phyloP scores from a whole-genome alignment of 345 rosid genomes.

The Salix caprea region DNA sequence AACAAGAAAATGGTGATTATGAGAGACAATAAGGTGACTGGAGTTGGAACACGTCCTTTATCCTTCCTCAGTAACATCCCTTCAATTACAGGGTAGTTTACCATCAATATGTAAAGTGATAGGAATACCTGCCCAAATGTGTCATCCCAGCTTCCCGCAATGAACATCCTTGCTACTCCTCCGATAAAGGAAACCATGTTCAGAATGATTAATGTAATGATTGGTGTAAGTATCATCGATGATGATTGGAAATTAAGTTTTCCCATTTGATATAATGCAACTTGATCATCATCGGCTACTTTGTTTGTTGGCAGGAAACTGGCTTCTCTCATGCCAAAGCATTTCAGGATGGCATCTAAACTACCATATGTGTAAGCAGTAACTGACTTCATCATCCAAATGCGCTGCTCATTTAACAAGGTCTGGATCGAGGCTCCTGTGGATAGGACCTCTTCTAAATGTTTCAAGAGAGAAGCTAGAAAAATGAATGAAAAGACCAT shows the following conservation, averaged over 20 bases:
- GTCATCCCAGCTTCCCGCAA: not conserved
- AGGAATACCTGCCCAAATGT: slow-evolving; percentile 23
- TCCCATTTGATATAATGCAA: slow-evolving; percentile 14
- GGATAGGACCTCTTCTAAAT: slow-evolving; percentile 10
- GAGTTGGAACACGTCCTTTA: slow-evolving; percentile 16
- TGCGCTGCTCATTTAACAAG: slow-evolving; percentile 10
- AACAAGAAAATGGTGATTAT: not conserved
- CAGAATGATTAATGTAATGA: slow-evolving; percentile 12
- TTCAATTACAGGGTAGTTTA: slow-evolving; percentile 26
- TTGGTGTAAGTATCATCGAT: slow-evolving; percentile 10
- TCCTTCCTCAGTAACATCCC: slow-evolving; percentile 25
- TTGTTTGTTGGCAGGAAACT: slow-evolving; percentile 17
- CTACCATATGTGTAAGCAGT: slow-evolving; percentile 10
- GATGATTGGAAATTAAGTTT: slow-evolving; percentile 23
- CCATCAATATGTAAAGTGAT: slow-evolving; percentile 16
- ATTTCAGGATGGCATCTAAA: slow-evolving; percentile 10
- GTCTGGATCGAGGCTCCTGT: slow-evolving; percentile 14
- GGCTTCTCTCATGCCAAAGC: slow-evolving; percentile 18
- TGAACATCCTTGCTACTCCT: slow-evolving; percentile 13
- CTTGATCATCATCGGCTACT: slow-evolving; percentile 11
- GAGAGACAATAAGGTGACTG: not conserved
- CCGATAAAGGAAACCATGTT: slow-evolving; percentile 17
- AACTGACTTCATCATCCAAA: slow-evolving; percentile 24
- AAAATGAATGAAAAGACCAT: slow-evolving; percentile 5
- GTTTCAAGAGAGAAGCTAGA: not conserved